Base-by-base conservation (phyloP, 148 eudicot genomes). In the Gaultheria prostrata region DNA sequence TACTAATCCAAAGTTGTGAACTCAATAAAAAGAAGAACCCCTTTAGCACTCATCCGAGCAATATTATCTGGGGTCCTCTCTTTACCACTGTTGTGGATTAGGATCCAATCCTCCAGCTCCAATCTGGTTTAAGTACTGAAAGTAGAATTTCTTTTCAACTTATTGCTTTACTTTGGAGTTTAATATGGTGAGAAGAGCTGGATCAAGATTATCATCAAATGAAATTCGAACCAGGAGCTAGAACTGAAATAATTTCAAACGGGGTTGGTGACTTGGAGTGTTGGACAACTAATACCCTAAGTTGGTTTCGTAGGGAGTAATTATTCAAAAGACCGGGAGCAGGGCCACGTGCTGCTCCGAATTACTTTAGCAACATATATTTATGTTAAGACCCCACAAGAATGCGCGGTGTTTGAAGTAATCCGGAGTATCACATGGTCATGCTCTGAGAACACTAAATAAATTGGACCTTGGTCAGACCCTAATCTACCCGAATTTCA, bases 41-140 rank as follows among this genome's bases (percentile, higher is more conserved):
- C 83, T 80, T 80, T 80, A 67, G 59, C 75, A 67, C 57, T 67
- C 59, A 10, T 80, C 76, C 83, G 54, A 26, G 71, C 43, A 59
- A 26, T 39, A 80, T 14, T 65, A 46, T 65, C 48, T 15, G 7
- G 46, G 39, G 65, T 65, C 59, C 53, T 63, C 57, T 80, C 82
- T 39, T 63, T 24, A 26, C 63, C 82, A 63, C 74, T 8, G 0
- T 80, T 65, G 53, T 70, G n/a, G 57, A 80, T 65, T 65, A 33
- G 76, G 76, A 48, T 65, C 43, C 24, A 15, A 61, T 61, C 15
- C 50, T 79, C 28, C 56, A 12, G 12, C 24, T 39, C 10, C 12
- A 0, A 17, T 74, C 72, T 28, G 8, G 30, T 67, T 67, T 13
- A 28, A 13, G 17, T 4, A 30, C 39, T 67, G 8, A 67, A 67